Percentiles rank a stretch among this genome's conserved stretches.
Conservation (phyloP, 2,329 filamentous ascomycete genomes). For the Exophiala alcalophila region DNA sequence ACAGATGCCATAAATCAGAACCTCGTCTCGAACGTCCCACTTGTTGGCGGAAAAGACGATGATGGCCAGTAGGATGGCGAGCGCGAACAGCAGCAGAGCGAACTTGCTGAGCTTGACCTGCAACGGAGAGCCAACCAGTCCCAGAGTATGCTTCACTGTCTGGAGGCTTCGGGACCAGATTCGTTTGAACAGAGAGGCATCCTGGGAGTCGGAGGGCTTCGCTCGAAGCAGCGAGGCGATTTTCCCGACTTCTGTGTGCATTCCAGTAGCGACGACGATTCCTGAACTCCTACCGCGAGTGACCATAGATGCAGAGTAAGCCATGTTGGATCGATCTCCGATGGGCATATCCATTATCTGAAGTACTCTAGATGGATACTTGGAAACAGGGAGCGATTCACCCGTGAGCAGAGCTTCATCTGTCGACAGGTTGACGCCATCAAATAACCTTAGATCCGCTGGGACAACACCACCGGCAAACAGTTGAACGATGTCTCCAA, state of each 20-base stretch:
- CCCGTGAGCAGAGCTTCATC: constrained; percentile 65
- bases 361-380: constrained; percentile 43
- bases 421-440: constrained; percentile 68
- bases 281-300: constrained; percentile 59
- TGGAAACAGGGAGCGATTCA: constrained; percentile 59
- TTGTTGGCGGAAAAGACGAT: constrained; percentile 60
- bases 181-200: constrained; percentile 50
- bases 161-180: constrained; percentile 54
- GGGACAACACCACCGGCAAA: constrained; percentile 58
- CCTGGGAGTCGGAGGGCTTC: constrained; percentile 49
- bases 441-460: constrained; percentile 55
- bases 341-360: constrained; percentile 42
- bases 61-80: constrained; percentile 62
- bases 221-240: constrained; percentile 58
- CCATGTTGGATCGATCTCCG: constrained; percentile 60
- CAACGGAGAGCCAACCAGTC: constrained; percentile 74
- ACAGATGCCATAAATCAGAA: constrained; percentile 58
- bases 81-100: constrained; percentile 73
- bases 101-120: constrained; percentile 84
- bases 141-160: too few species aligned
- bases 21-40: constrained; percentile 56
- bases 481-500: constrained; percentile 54
- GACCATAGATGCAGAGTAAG: constrained; percentile 59
- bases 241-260: constrained; percentile 61
- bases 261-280: constrained; percentile 58